phyloP scores from a whole-genome alignment of 371 early-diverging fungal species.

The Mortierella sp. region DNA sequence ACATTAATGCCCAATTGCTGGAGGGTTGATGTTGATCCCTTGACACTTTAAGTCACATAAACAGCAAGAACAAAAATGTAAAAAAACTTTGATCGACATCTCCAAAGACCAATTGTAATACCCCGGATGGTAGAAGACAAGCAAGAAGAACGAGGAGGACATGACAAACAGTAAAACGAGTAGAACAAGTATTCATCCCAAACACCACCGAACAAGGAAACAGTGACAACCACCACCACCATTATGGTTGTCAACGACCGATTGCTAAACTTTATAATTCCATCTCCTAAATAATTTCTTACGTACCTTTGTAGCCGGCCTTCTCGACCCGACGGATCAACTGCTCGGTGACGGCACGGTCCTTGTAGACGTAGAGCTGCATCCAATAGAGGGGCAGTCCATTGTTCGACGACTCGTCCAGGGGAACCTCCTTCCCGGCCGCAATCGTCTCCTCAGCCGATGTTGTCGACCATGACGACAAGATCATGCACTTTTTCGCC shows the following conservation, averaged over 20 bases:
- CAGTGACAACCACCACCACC: no score
- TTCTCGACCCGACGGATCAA: constrained; percentile 86
- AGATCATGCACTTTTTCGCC: constrained; percentile 65
- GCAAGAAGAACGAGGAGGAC: neutral
- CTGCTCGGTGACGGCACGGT: constrained; percentile 78
- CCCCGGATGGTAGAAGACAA: no score
- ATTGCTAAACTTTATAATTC: no score
- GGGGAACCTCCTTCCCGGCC: constrained; percentile 56
- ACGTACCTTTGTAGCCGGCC: constrained; percentile 79
- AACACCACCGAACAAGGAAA: neutral
- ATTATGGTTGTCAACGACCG: no score
- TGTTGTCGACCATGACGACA: constrained; percentile 70
- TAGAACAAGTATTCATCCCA: neutral
- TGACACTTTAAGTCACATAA: constrained; percentile 7
- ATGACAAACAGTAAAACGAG: neutral
- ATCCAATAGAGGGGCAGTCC: constrained; percentile 76
- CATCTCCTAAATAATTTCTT: neutral
- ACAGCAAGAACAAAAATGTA: neutral
- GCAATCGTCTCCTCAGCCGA: constrained; percentile 67
- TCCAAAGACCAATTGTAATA: neutral
- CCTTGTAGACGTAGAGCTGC: constrained; percentile 93
- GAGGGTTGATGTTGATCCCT: neutral
- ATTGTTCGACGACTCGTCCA: constrained; percentile 53
- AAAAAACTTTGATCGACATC: neutral
- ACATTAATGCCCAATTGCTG: no score